These are phyloP conservation scores for Aquilaria malaccensis DNA, from an alignment of 345 rosid species.

Conservation along the genomic window DNA sequence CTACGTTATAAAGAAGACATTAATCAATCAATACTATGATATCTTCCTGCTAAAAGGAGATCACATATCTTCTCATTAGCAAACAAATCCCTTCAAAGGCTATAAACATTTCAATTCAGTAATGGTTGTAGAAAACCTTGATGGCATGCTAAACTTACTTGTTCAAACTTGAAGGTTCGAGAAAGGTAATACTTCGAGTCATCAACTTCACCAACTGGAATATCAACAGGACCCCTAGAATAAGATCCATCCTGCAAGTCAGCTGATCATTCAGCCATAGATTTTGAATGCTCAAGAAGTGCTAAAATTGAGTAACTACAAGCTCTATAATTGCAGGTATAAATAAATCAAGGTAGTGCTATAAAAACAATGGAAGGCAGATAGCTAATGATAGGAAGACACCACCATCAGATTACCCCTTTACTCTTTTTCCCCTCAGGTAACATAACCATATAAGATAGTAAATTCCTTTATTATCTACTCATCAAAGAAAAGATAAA, in stretches of 20 bases:
- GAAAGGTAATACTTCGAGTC: conserved; percentile 55
- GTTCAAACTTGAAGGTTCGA: conserved; percentile 85
- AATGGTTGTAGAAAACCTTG: too few species aligned
- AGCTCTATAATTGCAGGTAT: neutral
- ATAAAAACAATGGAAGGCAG: neutral
- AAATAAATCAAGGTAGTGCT: neutral
- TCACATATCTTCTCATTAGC: neutral
- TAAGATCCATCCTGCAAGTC: conserved; percentile 79
- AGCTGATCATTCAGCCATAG: neutral
- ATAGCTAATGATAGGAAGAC: neutral
- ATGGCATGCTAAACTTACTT: conserved; percentile 32
- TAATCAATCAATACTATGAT: neutral
- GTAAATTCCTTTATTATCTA: too few species aligned
- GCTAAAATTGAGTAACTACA: neutral
- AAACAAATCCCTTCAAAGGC: neutral
- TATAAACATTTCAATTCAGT: neutral
- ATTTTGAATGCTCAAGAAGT: neutral
- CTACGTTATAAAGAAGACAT: conserved; percentile 23
- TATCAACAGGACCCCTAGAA: conserved; percentile 77
- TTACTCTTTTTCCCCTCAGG: neutral
- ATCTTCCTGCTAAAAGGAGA: neutral
- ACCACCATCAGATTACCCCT: neutral
- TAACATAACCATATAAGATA: too few species aligned
- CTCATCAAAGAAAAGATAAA: neutral
- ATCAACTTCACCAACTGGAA: conserved; percentile 59